phyloP scores from a whole-genome alignment of 805 yeast genomes.

The Myxozyma geophila region DNA sequence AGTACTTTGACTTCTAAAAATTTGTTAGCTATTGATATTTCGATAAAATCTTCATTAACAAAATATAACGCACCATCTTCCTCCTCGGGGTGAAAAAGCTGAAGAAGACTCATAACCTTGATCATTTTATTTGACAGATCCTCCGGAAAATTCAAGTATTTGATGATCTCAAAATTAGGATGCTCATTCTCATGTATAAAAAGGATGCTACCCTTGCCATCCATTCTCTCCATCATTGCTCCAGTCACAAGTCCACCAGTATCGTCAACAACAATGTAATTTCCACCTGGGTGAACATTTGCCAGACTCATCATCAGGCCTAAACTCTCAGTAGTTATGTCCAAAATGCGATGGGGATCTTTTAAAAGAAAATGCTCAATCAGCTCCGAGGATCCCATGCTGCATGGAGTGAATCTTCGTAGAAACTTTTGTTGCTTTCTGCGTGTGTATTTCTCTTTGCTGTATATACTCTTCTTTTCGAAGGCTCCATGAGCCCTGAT shows the following conservation, averaged over 20 bases:
- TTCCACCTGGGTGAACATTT: constrained; percentile 87
- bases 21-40: constrained; percentile 4
- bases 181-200: constrained; percentile 92
- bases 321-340: constrained; percentile 81
- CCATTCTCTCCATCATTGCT: constrained; percentile 83
- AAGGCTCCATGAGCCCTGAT: constrained; percentile 84
- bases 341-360: constrained; percentile 72
- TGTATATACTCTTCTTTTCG: constrained; percentile 82
- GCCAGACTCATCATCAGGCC: constrained; percentile 78
- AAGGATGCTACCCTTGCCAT: constrained; percentile 64
- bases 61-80: constrained; percentile 51
- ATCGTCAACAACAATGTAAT: constrained; percentile 85
- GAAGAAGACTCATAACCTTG: constrained; percentile 74
- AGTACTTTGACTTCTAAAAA: constrained; percentile 42
- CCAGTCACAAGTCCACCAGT: constrained; percentile 90
- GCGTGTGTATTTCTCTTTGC: constrained; percentile 89
- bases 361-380: constrained; percentile 77
- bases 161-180: constrained; percentile 73
- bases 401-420: constrained; percentile 81
- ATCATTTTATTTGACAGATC: constrained; percentile 59
- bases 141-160: constrained; percentile 62
- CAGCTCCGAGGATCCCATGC: constrained; percentile 70
- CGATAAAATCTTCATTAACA: not conserved
- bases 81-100: constrained; percentile 78
- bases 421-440: constrained; percentile 92